phyloP scores from a whole-genome alignment of 1,284 basidiomycete species.

The Moesziomyces antarcticus region DNA sequence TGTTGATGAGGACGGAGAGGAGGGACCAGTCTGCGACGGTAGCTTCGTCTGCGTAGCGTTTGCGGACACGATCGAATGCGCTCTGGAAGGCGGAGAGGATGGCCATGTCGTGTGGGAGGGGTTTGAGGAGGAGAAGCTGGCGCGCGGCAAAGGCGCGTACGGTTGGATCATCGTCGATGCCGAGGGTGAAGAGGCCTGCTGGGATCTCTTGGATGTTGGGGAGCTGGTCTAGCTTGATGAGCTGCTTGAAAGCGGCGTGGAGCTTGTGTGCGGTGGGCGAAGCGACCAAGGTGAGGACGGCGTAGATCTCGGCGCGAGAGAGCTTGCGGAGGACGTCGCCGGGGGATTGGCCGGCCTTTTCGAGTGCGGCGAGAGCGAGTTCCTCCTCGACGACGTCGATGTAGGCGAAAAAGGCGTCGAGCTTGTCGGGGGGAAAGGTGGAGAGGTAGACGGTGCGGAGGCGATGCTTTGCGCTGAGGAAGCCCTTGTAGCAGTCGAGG shows the following conservation, averaged over 20 bases:
- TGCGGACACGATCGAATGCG: constrained; percentile 15
- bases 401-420: constrained; percentile 50
- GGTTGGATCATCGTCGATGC: constrained; percentile 37
- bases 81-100: constrained; percentile 15
- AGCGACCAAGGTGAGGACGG: constrained; percentile 40
- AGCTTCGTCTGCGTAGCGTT: constrained; percentile 15
- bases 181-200: constrained; percentile 40
- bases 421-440: constrained; percentile 33
- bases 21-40: constrained; percentile 35
- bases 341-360: constrained; percentile 14
- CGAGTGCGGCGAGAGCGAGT: constrained; percentile 32
- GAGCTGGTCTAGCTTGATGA: constrained; percentile 35
- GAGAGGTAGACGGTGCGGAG: constrained; percentile 35
- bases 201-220: constrained; percentile 40
- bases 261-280: constrained; percentile 32
- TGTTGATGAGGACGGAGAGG: constrained; percentile 39
- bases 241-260: constrained; percentile 22
- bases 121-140: constrained; percentile 41
- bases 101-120: constrained; percentile 23
- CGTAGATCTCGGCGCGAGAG: constrained; percentile 39
- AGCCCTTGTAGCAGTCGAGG: constrained; percentile 54
- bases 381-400: constrained; percentile 48
- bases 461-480: constrained; percentile 38
- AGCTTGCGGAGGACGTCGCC: constrained; percentile 26
- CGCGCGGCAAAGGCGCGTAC: constrained; percentile 37